Base-by-base conservation (phyloP, 2,329 filamentous ascomycete genomes). In the Orbilia quercus region DNA sequence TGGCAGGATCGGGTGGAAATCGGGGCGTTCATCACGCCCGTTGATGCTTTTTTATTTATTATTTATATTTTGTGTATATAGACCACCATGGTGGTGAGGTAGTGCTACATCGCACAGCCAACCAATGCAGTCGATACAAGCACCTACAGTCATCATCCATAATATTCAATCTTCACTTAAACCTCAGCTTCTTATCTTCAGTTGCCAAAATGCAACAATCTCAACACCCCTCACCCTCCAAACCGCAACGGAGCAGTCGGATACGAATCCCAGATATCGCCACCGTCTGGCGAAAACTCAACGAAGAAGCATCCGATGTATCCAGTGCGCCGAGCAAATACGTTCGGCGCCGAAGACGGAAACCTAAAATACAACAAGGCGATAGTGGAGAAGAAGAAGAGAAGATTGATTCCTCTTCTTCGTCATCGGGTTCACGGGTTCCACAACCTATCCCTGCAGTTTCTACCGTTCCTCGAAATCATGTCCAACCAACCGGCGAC, bases 21-120 rank as follows among this genome's bases (percentile, higher is more conserved):
- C 14, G 48, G 36, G 44, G 63, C 63, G 63, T 67, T 67, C 63
- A 67, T 51, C 63, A 67, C 63, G 63, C 63, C 63, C 7, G n/a
- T n/a, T n/a, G n/a, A n/a, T n/a, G n/a, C n/a, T n/a, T n/a, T n/a
- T n/a, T n/a, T n/a, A n/a, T n/a, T n/a, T n/a, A 16, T 57, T 38
- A 44, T 14, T 65, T 20, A 36, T 54, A 22, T 54, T 51, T 2
- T 40, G 11, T 54, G 50, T 54, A 38, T 14, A 38, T 54, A 54
- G 28, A 54, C 18, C 16, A 45, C n/a, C n/a, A n/a, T n/a, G n/a
- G n/a, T n/a, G n/a, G n/a, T n/a, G n/a, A n/a, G n/a, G n/a, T n/a
- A n/a, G n/a, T n/a, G n/a, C n/a, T n/a, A n/a, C n/a, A n/a, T n/a
- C n/a, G n/a, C n/a, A n/a, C n/a, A n/a, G n/a, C n/a, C n/a, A n/a